These are phyloP conservation scores for Penicillium paxilli DNA, from an alignment of 495 filamentous ascomycete species.

Conservation along the genomic window DNA sequence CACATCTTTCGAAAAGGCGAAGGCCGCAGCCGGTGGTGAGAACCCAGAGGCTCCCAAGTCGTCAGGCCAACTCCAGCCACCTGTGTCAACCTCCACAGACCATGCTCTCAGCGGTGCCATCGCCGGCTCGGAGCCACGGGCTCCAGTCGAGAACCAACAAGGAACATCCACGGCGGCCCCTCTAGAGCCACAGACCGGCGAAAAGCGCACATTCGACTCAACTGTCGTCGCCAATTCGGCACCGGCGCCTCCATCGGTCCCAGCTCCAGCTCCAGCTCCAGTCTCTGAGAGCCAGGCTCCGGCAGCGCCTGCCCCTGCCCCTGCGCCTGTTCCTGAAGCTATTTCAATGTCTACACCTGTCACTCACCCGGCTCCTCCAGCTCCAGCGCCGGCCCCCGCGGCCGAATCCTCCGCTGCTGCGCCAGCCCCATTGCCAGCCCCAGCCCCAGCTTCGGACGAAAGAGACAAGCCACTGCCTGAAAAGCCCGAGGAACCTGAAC, in stretches of 20 bases:
- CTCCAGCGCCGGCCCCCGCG: not conserved
- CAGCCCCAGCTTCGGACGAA: not conserved
- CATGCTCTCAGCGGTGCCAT: conserved; percentile 5
- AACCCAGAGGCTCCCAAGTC: conserved; percentile 10
- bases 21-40: conserved; percentile 8
- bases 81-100: conserved; percentile 1
- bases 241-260: not conserved
- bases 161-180: conserved; percentile 8
- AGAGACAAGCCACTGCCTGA: conserved; percentile 15
- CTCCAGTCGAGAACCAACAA: not conserved
- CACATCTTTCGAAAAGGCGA: conserved; percentile 5
- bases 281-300: not conserved
- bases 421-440: not conserved
- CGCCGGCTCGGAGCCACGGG: conserved; percentile 9
- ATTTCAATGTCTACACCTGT: not conserved
- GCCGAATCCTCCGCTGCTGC: too few species aligned
- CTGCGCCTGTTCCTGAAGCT: not conserved
- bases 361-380: not conserved
- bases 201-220: conserved; percentile 34
- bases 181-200: conserved; percentile 22
- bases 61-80: conserved; percentile 1
- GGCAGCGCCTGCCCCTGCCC: not conserved
- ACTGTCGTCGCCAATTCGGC: conserved; percentile 4
- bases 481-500: conserved; percentile 14
- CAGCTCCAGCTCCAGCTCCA: not conserved